Base-by-base conservation (phyloP, 2,329 filamentous ascomycete genomes). In the Canariomyces notabilis region DNA sequence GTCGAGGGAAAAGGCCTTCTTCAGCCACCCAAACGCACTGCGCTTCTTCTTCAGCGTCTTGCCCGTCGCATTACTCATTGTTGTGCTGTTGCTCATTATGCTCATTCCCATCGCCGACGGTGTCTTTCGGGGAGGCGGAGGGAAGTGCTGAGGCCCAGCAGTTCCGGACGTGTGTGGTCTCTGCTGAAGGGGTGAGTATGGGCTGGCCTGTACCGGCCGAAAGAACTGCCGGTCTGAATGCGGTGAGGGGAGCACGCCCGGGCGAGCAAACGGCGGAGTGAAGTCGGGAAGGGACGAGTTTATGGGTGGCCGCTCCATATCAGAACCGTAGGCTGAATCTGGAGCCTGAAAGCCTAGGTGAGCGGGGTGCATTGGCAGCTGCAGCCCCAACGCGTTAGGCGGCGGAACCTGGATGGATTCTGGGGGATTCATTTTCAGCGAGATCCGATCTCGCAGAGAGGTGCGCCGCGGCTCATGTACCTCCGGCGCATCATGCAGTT, bases 1-100 rank as follows among this genome's bases (percentile, higher is more conserved):
- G 50, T 82, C 79, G 20, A 84, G 64, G 26, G 75, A 77, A 42
- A 84, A 84, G 1, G 80, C 80, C 65, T 84, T 83, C 63, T 83
- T 83, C 46, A 84, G 62, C 80, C 80, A 84, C 2, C 80, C 80
- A 57, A 84, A 82, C 1, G 79, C 78, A 56, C 80, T 83, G 52
- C 78, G 74, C 69, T 83, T 83, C 68, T 83, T 84, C 63, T 83
- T 83, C 5, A 82, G 59, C 31, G 58, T 57, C 8, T 72, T 66
- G 45, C 58, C 43, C 1, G 67, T 66, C 33, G 73, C 66, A 18
- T 67, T 63, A 1, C 70, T 73, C 39, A 73, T 66, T 1, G 70
- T 71, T 5, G 73, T 75, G 5, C 75, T 72, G 20, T 71, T 77
- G 58, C 75, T 82, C 51, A 80, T 65, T 58, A 73, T 77, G 57